phyloP scores from a whole-genome alignment of 2,329 filamentous ascomycete species.

The Colletotrichum trifolii region DNA sequence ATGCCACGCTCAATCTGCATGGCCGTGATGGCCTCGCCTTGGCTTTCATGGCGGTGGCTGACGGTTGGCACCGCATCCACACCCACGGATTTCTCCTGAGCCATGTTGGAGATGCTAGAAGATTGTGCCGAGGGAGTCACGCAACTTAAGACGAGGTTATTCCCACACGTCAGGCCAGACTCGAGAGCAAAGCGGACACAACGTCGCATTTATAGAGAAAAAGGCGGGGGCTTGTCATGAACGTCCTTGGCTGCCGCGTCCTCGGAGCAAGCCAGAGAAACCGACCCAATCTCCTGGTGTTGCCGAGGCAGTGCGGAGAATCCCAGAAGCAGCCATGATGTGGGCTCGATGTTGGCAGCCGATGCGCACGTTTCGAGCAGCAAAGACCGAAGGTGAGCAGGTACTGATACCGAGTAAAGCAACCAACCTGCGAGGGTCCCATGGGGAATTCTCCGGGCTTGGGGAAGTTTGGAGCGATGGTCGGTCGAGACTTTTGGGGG shows the following conservation, averaged over 20 bases:
- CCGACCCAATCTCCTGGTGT: conserved; percentile 22
- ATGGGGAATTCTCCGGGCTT: conserved; percentile 29
- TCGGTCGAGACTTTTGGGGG: conserved; percentile 35
- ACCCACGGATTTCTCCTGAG: conserved; percentile 29
- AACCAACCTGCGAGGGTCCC: conserved; percentile 14
- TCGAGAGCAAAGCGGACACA: conserved; percentile 1
- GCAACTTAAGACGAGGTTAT: conserved; percentile 22
- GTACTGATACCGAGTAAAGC: neutral
- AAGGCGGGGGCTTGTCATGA: conserved; percentile 10
- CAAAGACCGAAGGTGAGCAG: conserved; percentile 14
- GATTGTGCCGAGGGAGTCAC: neutral
- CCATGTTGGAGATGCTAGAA: conserved; percentile 15
- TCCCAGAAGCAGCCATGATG: conserved; percentile 9
- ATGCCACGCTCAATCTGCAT: conserved; percentile 39
- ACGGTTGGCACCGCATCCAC: conserved; percentile 26
- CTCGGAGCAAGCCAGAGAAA: neutral
- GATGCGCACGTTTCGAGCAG: conserved; percentile 16
- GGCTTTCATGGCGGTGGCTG: conserved; percentile 20
- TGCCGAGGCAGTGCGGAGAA: conserved; percentile 33
- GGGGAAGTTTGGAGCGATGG: conserved; percentile 5
- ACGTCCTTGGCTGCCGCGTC: neutral
- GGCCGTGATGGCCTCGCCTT: conserved; percentile 34
- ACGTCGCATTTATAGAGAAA: conserved; percentile 28
- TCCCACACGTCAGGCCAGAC: conserved; percentile 3
- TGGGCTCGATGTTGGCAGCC: conserved; percentile 11